Evolutionary conservation across 352 stramenopile species (phyloP), one percentile per base, ranked within the genome.

Genomic region (Vaucheria bursata): DNA sequence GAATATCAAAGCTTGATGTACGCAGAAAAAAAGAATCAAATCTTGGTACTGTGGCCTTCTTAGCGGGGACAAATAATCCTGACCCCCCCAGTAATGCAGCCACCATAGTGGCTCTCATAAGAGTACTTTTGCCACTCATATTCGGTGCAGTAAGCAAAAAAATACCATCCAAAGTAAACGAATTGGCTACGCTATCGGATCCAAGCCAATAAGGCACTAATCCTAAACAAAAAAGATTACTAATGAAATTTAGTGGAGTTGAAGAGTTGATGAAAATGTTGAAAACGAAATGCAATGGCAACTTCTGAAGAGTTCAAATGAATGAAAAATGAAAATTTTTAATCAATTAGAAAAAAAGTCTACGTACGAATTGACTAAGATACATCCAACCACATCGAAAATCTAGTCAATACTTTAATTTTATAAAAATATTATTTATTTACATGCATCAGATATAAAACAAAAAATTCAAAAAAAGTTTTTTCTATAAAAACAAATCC

Each of bases 101-200:
- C 37, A 88, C 87, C 32, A 88, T 86, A 32, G 86, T 87, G 3
- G 85, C 84, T 79, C 89, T 78, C 88, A 93, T 91, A 6, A 93
- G 66, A 2, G 89, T 93, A 70, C 78, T 88, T 75, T 93, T 93
- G 18, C 89, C 89, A 74, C 76, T 87, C 88, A 91, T 92, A 79
- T 93, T 93, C 0, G 89, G 88, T 7, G 88, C 89, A 40, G 88
- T 93, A 5, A 93, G 70, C n/a, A 87, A 40, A 53, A 87, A 79
- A 8, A 86, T 73, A 18, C 79, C 79, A n/a, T 81, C 36, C 76
- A 84, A 79, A 31, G 79, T 64, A 49, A 87, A 84, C 34, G 78
- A 75, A 71, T 85, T 87, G 8, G 67, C 39, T 4, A 87, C 75
- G 6, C 69, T 70, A 8, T 32, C 52, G 8, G 45, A 33, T 12